A percentile compares a stretch with the other conserved stretches of the same genome.
Evolutionary conservation across 805 yeast genomes (phyloP).

Genomic region (Metschnikowia gruessii): DNA sequence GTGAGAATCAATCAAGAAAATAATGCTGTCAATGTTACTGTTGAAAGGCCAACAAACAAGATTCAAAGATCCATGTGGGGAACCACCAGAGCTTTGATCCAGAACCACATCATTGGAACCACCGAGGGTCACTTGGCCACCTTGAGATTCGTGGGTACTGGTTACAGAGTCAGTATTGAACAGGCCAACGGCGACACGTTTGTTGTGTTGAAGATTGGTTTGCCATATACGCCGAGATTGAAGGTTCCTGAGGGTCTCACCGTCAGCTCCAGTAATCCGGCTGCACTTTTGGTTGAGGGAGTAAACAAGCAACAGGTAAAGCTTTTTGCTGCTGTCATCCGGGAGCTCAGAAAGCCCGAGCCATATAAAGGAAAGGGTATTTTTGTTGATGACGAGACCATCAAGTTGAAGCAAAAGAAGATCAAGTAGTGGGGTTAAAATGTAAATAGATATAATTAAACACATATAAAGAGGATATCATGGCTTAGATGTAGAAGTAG

Average conservation of each 20-base stretch:
- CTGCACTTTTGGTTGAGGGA: constrained; percentile 83
- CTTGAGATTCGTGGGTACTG: constrained; percentile 91
- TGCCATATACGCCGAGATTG: constrained; percentile 73
- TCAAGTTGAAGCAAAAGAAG: constrained; percentile 87
- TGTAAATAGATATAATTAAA: constrained; percentile 5
- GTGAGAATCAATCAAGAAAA: constrained; percentile 42
- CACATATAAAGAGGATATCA: neutral
- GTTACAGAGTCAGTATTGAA: constrained; percentile 85
- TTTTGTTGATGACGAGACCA: constrained; percentile 86
- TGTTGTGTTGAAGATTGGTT: constrained; percentile 83
- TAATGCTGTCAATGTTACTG: constrained; percentile 49
- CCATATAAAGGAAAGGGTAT: constrained; percentile 99
- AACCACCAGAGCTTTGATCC: constrained; percentile 73
- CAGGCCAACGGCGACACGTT: constrained; percentile 49
- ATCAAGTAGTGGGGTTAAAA: constrained; percentile 56
- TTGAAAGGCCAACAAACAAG: constrained; percentile 54
- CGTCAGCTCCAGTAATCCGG: constrained; percentile 79
- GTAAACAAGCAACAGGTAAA: constrained; percentile 82
- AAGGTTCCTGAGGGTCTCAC: constrained; percentile 73
- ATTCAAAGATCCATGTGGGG: constrained; percentile 94
- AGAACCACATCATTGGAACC: constrained; percentile 81
- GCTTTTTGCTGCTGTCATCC: constrained; percentile 81
- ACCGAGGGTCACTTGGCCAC: constrained; percentile 90
- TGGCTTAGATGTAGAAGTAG: neutral
- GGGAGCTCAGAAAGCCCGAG: constrained; percentile 91